phyloP scores from a whole-genome alignment of 192 early-diverging fungal species.

The Spizellomyces sp. region DNA sequence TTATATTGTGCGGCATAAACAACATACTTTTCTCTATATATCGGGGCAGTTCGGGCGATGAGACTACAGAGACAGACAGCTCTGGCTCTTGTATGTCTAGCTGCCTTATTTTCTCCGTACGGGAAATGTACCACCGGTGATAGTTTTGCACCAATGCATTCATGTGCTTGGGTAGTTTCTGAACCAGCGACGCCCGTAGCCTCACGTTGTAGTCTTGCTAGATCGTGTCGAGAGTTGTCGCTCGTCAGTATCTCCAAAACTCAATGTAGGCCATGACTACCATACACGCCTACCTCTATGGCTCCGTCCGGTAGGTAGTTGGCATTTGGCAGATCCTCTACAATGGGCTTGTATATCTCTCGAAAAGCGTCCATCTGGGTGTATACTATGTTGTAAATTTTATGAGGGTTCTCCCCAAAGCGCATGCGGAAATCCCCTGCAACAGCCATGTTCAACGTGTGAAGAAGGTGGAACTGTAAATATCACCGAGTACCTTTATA shows the following conservation, averaged over 20 bases:
- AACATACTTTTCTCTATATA: slow-evolving; percentile 52
- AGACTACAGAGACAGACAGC: slow-evolving; percentile 47
- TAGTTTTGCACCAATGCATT: slow-evolving; percentile 50
- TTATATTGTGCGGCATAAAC: not conserved
- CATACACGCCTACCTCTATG: slow-evolving; percentile 36
- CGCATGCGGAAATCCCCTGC: slow-evolving; percentile 91
- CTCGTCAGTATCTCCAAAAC: not conserved
- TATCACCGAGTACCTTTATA: slow-evolving; percentile 48
- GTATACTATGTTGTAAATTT: slow-evolving; percentile 92
- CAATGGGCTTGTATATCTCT: slow-evolving; percentile 45
- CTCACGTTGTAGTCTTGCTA: slow-evolving; percentile 44
- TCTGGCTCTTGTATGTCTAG: slow-evolving; percentile 28
- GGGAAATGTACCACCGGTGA: slow-evolving; percentile 34
- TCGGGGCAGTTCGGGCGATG: slow-evolving; percentile 34
- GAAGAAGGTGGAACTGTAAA: not conserved
- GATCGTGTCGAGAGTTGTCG: not conserved
- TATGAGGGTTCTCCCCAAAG: slow-evolving; percentile 89
- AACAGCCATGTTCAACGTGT: not conserved
- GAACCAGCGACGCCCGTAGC: slow-evolving; percentile 68
- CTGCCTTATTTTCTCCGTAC: slow-evolving; percentile 43
- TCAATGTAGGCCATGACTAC: not conserved
- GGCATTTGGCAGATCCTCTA: slow-evolving; percentile 47
- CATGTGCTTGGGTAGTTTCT: slow-evolving; percentile 79
- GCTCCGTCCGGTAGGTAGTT: slow-evolving; percentile 37
- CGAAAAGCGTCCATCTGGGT: slow-evolving; percentile 70